Evolutionary conservation across 495 filamentous ascomycete species (phyloP).

Genomic region (Bathelium albidoporum): DNA sequence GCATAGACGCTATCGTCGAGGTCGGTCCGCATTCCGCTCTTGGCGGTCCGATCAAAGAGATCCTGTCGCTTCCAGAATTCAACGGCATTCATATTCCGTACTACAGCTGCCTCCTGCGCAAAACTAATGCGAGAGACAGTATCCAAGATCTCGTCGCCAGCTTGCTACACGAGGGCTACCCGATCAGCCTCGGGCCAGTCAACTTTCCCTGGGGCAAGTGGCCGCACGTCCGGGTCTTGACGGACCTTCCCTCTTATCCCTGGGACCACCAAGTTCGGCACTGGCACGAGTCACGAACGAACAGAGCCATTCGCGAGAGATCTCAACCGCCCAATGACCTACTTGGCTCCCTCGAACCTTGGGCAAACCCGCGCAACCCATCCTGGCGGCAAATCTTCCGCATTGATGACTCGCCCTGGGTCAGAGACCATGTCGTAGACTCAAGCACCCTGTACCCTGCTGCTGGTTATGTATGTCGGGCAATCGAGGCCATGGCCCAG

Average conservation of each 20-base stretch:
- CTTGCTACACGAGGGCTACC: background rate
- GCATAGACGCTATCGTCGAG: constrained; percentile 11
- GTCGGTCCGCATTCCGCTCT: constrained; percentile 14
- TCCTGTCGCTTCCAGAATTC: background rate
- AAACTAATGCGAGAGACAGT: background rate
- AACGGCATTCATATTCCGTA: background rate
- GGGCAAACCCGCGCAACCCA: constrained; percentile 39
- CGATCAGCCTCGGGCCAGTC: background rate
- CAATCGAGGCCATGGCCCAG: constrained; percentile 26
- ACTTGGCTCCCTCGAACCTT: constrained; percentile 40
- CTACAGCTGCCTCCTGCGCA: constrained; percentile 1
- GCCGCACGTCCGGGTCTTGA: background rate
- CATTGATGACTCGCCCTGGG: constrained; percentile 33
- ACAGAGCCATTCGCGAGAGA: constrained; percentile 39
- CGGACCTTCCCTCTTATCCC: background rate
- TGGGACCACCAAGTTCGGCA: background rate
- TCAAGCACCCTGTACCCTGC: constrained; percentile 33
- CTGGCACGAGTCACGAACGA: constrained; percentile 27
- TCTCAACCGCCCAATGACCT: constrained; percentile 42
- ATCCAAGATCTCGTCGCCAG: background rate
- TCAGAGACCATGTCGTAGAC: constrained; percentile 33
- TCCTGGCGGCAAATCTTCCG: constrained; percentile 22
- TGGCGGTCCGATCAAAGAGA: constrained; percentile 5
- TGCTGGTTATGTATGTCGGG: constrained; percentile 36
- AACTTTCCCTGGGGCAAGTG: background rate